These are phyloP conservation scores for Albugo candida DNA, from an alignment of 352 stramenopile species.

Conservation along the genomic window DNA sequence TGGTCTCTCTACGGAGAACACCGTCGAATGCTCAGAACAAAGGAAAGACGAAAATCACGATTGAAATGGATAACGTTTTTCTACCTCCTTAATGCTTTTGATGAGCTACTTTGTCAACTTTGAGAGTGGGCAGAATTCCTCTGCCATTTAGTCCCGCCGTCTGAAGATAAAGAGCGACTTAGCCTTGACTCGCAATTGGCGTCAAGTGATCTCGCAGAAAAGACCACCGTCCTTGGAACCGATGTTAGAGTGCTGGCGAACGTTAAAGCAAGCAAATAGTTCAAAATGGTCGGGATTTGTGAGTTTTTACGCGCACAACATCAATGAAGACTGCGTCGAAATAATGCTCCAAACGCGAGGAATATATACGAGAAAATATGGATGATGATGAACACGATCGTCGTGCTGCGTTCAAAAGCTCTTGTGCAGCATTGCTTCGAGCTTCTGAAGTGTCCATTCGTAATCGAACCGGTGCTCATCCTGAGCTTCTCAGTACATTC, in stretches of 20 bases:
- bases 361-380: background rate
- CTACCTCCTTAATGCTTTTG: constrained; percentile 40
- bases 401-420: background rate
- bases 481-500: constrained; percentile 41
- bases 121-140: constrained; percentile 56
- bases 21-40: background rate
- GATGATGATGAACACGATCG: background rate
- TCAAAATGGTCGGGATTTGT: constrained; percentile 77
- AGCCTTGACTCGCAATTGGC: constrained; percentile 47
- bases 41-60: background rate
- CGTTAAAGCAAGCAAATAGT: constrained; percentile 42
- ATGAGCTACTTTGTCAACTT: constrained; percentile 42
- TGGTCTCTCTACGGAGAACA: background rate
- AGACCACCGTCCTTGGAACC: constrained; percentile 62
- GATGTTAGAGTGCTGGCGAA: constrained; percentile 76
- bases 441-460: constrained; percentile 76
- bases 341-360: background rate
- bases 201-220: constrained; percentile 61
- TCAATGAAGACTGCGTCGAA: constrained; percentile 14
- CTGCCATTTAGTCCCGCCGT: constrained; percentile 46
- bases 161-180: constrained; percentile 41
- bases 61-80: constrained; percentile 40
- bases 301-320: constrained; percentile 60
- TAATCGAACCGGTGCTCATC: constrained; percentile 54
- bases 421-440: constrained; percentile 62